Percentiles rank a stretch among this genome's conserved stretches.
Conservation (phyloP, 2,329 filamentous ascomycete genomes). For the Fulvia fulva region DNA sequence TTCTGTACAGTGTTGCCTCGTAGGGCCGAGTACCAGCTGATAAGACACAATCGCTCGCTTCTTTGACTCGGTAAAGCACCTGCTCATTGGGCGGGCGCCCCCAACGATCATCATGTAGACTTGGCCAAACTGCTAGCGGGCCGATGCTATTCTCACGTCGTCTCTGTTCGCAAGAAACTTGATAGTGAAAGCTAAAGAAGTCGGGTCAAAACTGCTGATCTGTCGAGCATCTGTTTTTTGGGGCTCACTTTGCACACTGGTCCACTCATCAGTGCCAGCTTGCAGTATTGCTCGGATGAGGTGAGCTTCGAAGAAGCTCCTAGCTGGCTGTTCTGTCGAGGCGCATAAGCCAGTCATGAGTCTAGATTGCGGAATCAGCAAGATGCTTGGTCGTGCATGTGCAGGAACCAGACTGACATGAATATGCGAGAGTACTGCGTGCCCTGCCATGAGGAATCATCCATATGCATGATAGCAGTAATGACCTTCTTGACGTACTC, state of each 20-base stretch:
- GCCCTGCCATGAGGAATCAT: not conserved
- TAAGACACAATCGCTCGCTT: too few species aligned
- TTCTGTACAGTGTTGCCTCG: too few species aligned
- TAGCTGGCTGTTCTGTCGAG: not conserved
- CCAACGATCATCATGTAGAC: too few species aligned
- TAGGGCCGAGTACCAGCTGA: too few species aligned
- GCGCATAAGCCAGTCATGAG: not conserved
- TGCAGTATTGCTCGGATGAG: not conserved
- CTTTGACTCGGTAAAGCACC: too few species aligned
- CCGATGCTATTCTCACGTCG: too few species aligned
- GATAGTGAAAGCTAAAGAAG: too few species aligned
- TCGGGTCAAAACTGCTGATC: too few species aligned
- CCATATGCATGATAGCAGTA: not conserved
- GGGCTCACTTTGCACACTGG: not conserved
- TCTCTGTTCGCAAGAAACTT: too few species aligned
- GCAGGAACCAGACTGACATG: not conserved
- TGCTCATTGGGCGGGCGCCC: too few species aligned
- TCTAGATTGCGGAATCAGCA: not conserved
- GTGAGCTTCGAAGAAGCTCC: not conserved
- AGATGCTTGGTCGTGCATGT: not conserved
- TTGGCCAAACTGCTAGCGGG: too few species aligned
- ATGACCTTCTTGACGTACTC: not conserved
- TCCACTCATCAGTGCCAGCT: not conserved
- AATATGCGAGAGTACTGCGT: not conserved
- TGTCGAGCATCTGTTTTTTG: too few species aligned